Evolutionary conservation across 73 alveolate species (phyloP).

Genomic region (Uronychia setigera): DNA sequence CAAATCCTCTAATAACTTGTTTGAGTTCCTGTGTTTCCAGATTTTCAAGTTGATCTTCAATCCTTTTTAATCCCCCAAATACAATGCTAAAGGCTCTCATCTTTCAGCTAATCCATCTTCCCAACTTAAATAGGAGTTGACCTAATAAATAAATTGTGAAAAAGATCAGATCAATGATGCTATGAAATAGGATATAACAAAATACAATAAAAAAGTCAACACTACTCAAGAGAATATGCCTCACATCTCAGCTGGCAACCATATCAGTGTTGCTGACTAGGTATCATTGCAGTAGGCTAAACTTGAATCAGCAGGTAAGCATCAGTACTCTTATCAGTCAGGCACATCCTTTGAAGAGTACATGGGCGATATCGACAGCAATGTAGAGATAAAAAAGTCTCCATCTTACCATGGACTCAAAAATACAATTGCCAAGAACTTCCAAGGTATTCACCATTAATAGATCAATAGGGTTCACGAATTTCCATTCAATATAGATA

Average conservation of each 20-base stretch:
- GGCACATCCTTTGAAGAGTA: background rate
- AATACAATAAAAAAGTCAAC: too few relatives aligned
- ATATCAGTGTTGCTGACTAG: too few relatives aligned
- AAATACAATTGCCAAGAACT: background rate
- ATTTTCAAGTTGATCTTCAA: background rate
- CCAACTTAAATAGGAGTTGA: too few relatives aligned
- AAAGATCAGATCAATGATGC: too few relatives aligned
- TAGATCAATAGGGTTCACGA: background rate
- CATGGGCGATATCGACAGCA: background rate
- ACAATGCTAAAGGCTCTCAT: too few relatives aligned
- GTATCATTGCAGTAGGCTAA: background rate
- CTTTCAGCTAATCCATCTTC: too few relatives aligned
- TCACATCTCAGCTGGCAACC: too few relatives aligned
- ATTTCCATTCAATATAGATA: background rate
- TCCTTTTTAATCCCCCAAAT: background rate
- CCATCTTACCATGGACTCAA: background rate
- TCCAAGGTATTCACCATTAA: background rate
- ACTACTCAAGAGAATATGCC: too few relatives aligned
- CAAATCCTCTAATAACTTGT: background rate
- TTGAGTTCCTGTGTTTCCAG: background rate
- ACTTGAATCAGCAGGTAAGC: background rate
- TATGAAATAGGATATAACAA: too few relatives aligned
- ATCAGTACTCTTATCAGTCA: background rate
- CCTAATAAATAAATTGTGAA: too few relatives aligned
- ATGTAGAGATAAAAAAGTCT: background rate